Percentiles rank a stretch among this genome's conserved stretches.
These are phyloP conservation scores for Scalesia atractyloides DNA, from an alignment of 129 eudicot species.

Conservation along the genomic window DNA sequence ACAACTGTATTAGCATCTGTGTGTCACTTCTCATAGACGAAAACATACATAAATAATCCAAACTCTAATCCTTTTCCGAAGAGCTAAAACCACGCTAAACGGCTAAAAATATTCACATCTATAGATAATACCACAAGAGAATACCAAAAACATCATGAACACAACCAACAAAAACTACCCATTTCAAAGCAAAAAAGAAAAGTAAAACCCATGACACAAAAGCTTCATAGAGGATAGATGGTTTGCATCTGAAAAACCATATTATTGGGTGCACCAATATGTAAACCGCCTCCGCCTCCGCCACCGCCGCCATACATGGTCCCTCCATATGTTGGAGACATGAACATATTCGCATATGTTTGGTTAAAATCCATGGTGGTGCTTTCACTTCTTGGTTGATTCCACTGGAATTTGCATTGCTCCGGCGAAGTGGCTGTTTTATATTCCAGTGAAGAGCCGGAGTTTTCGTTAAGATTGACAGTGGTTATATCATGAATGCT, in stretches of 20 bases:
- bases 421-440: slow-evolving; percentile 48
- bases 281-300: slow-evolving; percentile 11
- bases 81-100: slow-evolving; percentile 22
- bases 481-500: slow-evolving; percentile 96
- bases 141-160: slow-evolving; percentile 27
- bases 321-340: slow-evolving; percentile 44
- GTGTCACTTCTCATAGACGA: neutral
- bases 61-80: slow-evolving; percentile 15
- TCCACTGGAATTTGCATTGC: slow-evolving; percentile 56
- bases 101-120: slow-evolving; percentile 34
- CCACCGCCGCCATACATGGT: slow-evolving; percentile 27
- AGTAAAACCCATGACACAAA: neutral
- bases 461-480: slow-evolving; percentile 56
- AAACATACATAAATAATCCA: neutral
- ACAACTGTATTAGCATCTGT: slow-evolving; percentile 7
- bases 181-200: slow-evolving; percentile 12
- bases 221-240: slow-evolving; percentile 43
- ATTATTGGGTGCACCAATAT: slow-evolving; percentile 31
- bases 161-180: slow-evolving; percentile 19
- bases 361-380: slow-evolving; percentile 43
- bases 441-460: slow-evolving; percentile 43
- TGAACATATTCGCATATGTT: slow-evolving; percentile 46
- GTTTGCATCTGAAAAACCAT: slow-evolving; percentile 73
- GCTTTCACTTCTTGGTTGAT: slow-evolving; percentile 40
- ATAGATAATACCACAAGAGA: slow-evolving; percentile 21